Conservation (phyloP, 805 yeast species). For the Candida sanyiensis region DNA sequence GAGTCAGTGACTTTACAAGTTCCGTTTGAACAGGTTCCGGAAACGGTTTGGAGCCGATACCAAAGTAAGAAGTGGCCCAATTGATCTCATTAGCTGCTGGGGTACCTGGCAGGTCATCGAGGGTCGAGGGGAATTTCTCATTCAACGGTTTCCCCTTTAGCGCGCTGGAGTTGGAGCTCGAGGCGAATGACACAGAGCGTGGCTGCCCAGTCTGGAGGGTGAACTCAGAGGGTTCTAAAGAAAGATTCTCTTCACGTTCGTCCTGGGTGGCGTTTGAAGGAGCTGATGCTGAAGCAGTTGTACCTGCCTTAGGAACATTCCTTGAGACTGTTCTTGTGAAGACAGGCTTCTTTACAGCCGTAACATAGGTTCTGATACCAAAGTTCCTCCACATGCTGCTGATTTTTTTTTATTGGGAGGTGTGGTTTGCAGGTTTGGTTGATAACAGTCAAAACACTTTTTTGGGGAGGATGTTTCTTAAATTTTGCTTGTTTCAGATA, state of each 20-base stretch:
- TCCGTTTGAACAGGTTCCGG: conserved; percentile 50
- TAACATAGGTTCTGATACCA: conserved; percentile 5
- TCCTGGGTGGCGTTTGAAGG: background rate
- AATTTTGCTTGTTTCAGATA: background rate
- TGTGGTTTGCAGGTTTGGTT: too few species aligned
- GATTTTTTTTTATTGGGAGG: background rate
- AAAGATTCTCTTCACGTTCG: conserved; percentile 2
- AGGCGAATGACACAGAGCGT: conserved; percentile 4
- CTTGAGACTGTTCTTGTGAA: conserved; percentile 3
- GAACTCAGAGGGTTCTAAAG: conserved; percentile 23
- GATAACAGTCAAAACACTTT: background rate
- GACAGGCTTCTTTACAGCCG: conserved; percentile 6
- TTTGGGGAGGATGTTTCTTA: background rate
- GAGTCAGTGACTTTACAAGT: conserved; percentile 56
- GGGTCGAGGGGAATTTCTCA: conserved; percentile 17
- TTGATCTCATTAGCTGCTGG: conserved; percentile 33
- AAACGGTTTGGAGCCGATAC: conserved; percentile 79
- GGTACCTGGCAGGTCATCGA: conserved; percentile 21
- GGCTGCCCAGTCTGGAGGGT: conserved; percentile 21
- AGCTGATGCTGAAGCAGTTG: background rate
- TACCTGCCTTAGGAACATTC: conserved; percentile 1
- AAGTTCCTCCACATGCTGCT: conserved; percentile 6
- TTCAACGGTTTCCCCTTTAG: conserved; percentile 17
- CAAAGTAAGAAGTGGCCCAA: conserved; percentile 87
- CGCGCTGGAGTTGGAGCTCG: conserved; percentile 2